These are phyloP conservation scores for Rhodotorula graminis DNA, from an alignment of 768 basidiomycete species.

Conservation along the genomic window DNA sequence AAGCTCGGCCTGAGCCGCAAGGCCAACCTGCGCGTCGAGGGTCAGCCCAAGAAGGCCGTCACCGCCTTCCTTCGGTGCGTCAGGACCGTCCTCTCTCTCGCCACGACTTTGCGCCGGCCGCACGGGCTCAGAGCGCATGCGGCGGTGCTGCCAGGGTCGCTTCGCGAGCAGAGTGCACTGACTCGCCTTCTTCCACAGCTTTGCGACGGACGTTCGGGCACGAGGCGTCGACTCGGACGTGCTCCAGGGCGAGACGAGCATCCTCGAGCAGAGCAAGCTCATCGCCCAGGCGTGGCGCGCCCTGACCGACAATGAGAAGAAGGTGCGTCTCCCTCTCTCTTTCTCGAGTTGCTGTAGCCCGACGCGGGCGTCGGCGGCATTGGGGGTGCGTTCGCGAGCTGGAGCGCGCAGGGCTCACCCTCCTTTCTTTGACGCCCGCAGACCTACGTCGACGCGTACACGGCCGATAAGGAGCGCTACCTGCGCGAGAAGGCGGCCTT, in stretches of 20 bases:
- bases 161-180: not conserved
- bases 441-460: conserved; percentile 23
- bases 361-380: too few species aligned
- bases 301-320: conserved; percentile 17
- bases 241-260: conserved; percentile 12
- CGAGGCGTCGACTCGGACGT: conserved; percentile 7
- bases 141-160: not conserved
- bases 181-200: not conserved
- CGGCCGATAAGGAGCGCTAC: conserved; percentile 8
- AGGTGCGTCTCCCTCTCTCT: conserved; percentile 10
- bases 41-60: conserved; percentile 30
- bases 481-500: conserved; percentile 15
- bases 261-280: conserved; percentile 19
- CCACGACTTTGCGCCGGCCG: too few species aligned
- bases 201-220: conserved; percentile 2
- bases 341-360: too few species aligned
- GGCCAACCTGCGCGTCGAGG: conserved; percentile 7
- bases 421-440: not conserved
- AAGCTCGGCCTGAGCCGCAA: conserved; percentile 17
- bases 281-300: conserved; percentile 22
- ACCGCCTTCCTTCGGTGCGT: conserved; percentile 28
- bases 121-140: too few species aligned
- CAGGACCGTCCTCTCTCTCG: not conserved
- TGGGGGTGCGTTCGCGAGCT: too few species aligned
- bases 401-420: too few species aligned